A percentile compares a stretch with the other conserved stretches of the same genome.
Conservation (phyloP, 805 yeast genomes). For the Sugiyamaella floridensis region DNA sequence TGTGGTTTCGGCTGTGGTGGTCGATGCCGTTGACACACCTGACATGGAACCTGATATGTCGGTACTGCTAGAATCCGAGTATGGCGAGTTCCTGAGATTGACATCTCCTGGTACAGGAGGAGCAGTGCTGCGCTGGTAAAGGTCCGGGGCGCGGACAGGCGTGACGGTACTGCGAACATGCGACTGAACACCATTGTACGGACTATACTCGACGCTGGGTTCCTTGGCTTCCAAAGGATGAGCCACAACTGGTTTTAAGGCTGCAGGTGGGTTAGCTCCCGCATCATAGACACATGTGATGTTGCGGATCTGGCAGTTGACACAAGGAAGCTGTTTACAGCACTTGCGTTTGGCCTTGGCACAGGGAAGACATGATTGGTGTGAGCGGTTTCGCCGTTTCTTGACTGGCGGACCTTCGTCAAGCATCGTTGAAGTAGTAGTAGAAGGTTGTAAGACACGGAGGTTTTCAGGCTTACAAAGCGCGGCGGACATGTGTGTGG, state of each 20-base stretch:
- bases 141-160: not conserved
- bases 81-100: not conserved
- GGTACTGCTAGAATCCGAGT: not conserved
- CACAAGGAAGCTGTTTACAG: slow-evolving; percentile 13
- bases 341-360: slow-evolving; percentile 17
- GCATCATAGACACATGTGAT: slow-evolving; percentile 13
- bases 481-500: too few species aligned
- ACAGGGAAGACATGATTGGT: slow-evolving; percentile 16
- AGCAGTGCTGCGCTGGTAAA: too few species aligned
- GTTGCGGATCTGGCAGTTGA: slow-evolving; percentile 13
- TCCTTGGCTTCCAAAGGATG: not conserved
- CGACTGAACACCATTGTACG: not conserved
- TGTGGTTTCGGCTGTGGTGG: not conserved
- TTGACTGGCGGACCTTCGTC: slow-evolving; percentile 1
- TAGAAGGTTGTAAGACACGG: not conserved
- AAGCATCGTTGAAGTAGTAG: not conserved
- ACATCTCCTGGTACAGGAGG: too few species aligned
- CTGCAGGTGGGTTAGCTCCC: slow-evolving; percentile 2
- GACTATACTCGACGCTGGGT: not conserved
- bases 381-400: slow-evolving; percentile 11
- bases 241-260: not conserved
- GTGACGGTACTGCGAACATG: not conserved
- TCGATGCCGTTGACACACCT: not conserved
- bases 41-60: not conserved
- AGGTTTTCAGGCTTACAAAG: not conserved